Conservation (phyloP, 1,284 basidiomycete genomes). For the Phellopilus nigrolimitatus region DNA sequence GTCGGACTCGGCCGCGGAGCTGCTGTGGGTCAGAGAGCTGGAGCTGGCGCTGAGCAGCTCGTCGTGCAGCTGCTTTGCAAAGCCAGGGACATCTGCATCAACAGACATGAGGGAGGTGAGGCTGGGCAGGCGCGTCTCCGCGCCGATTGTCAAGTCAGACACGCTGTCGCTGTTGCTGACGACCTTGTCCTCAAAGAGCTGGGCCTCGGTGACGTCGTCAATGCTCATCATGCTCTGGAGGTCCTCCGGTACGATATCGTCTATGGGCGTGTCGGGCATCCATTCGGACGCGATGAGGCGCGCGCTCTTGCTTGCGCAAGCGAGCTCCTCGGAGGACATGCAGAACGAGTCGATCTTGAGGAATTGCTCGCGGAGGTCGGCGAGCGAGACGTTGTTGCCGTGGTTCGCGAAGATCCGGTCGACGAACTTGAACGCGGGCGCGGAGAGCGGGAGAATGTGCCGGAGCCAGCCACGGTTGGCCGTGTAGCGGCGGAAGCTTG, state of each 20-base stretch:
- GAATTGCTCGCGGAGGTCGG: slow-evolving; percentile 26
- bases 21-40: slow-evolving; percentile 11
- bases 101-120: background rate
- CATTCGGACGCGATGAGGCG: slow-evolving; percentile 14
- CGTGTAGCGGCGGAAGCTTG: slow-evolving; percentile 52
- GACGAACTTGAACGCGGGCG: slow-evolving; percentile 34
- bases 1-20: slow-evolving; percentile 18
- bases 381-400: slow-evolving; percentile 25
- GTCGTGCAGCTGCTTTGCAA: background rate
- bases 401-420: slow-evolving; percentile 28
- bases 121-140: background rate
- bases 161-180: background rate
- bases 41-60: slow-evolving; percentile 6
- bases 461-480: slow-evolving; percentile 42
- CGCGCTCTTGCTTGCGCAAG: slow-evolving; percentile 5
- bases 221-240: background rate
- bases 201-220: background rate
- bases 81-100: too few species aligned
- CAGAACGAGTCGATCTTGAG: slow-evolving; percentile 27
- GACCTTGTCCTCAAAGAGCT: slow-evolving; percentile 7
- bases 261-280: background rate
- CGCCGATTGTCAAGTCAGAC: background rate
- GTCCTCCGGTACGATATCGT: slow-evolving; percentile 5
- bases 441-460: slow-evolving; percentile 45
- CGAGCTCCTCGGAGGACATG: slow-evolving; percentile 6